Base-by-base conservation (phyloP, 164 flowering plant genomes). In the Platanus orientalis region DNA sequence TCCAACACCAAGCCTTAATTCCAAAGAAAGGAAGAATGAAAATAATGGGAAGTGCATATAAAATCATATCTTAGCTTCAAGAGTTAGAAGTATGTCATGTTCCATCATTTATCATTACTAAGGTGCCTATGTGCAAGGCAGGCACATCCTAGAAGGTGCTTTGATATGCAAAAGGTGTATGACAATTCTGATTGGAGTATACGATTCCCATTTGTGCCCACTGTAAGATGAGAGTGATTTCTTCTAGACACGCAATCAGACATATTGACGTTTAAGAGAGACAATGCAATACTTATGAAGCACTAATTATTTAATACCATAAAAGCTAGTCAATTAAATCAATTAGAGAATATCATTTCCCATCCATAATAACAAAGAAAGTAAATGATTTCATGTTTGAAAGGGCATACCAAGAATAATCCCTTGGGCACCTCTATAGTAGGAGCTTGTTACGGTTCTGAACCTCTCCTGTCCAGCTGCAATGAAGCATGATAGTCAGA, bases 381-480 rank as follows among this genome's bases (percentile, higher is more conserved):
- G 26, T 1, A 30, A 20, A 48, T 17, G 16, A 28, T 48, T 61
- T 23, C n/a, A 59, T 30, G 21, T 58, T 25, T 19, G 12, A 62
- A 60, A 30, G 25, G 27, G 9, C 83, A 60, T 82, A 89, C 92
- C 90, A 47, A 89, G 87, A 66, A 89, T 82, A 25, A 87, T 83
- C 49, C 96, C 96, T 60, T 89, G 90, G n/a, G 96, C 90, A 32
- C 89, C 88, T 76, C 96, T 75, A 60, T 84, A 89, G 45, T 85
- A 87, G 20, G 96, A 87, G 78, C 84, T 83, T 52, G 74, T 85
- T 48, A 89, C 40, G 27, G 83, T 67, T 58, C 96, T 85, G 71
- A 84, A 89, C 65, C 85, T 81, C 75, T 88, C 95, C 57, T 88
- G 95, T 13, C 95, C 95, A 65, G 88, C 91, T 88, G 80, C 75